Base-by-base conservation (phyloP, 805 yeast species). In the Metschnikowia henanensis region DNA sequence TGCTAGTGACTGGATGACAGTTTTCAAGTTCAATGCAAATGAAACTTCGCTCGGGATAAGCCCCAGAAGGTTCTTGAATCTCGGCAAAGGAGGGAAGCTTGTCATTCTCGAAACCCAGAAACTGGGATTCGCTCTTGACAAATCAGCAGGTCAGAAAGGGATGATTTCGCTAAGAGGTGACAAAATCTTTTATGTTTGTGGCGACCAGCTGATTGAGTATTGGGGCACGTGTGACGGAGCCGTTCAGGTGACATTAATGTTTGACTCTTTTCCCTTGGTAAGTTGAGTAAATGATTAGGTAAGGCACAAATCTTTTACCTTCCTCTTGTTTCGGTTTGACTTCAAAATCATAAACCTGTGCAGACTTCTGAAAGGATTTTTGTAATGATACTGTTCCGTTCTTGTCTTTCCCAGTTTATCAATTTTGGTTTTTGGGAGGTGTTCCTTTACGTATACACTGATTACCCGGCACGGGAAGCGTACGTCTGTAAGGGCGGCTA, bases 1-100 rank as follows among this genome's bases (percentile, higher is more conserved):
- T 21, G 26, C 33, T 13, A 37, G 41, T 20, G 29, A 29, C 8
- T 29, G 34, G 41, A 37, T 21, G 35, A 37, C 41, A 12, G 35
- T 30, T 2, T 37, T 37, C 28, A 29, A 22, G n/a, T 37, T 28
- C 17, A 22, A 22, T 12, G n/a, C 12, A 3, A 8, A n/a, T 15
- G 10, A 13, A 10, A 20, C 20, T 6, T 16, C 30, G 12, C 2
- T 30, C 29, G 35, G 30, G 41, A 20, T 37, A 7, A 23, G 41
- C 16, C 15, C n/a, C 21, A 23, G n/a, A 10, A 21, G 9, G 19
- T 37, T 8, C 16, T 30, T 37, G 16, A 12, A 15, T 9, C 22
- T 30, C 5, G 18, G 30, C 10, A 35, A 20, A 12, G 3, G 15
- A n/a, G 41, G 41, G 20, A 23, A 17, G 21, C 23, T 23, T 12